Evolutionary conservation across 352 stramenopile genomes (phyloP), one percentile per base, ranked within the genome.

Genomic region (Plasmopara muralis): DNA sequence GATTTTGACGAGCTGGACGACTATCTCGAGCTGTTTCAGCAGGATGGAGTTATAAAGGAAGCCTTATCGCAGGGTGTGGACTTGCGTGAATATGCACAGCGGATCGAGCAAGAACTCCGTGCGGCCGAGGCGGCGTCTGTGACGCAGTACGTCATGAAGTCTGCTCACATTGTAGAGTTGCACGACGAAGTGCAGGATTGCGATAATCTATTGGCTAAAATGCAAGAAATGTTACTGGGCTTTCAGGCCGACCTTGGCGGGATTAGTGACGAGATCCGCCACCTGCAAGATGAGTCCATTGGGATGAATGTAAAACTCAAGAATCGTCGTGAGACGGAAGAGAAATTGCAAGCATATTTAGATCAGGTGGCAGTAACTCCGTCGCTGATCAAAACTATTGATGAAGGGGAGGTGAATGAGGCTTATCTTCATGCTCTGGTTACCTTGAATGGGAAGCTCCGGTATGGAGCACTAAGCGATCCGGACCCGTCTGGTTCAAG

Each of bases 201-300:
- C 70, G 96, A 99, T 73, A 87, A 92, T 60, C 93, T 98, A 53
- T 79, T 99, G 40, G 89, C 86, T 15, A 85, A 89, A 41, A 96
- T 99, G 84, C 95, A 99, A 64, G 95, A 98, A 76, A 97, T 99
- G 89, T 67, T 99, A 35, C 68, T 98, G 18, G 95, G 95, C 7
- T 99, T 99, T 71, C 95, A 99, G 74, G 94, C 95, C 4, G 95
- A 99, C 72, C 70, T 99, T 6, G 96, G 95, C 20, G 94, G 94
- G 39, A 96, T 99, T 57, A 98, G 86, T 59, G 90, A 97, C 46
- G 97, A 99, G 68, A 99, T 99, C 66, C 87, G 90, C 47, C 81
- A 97, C 50, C 66, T 99, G 9, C 96, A 99, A 83, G 87, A 97
- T 57, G 93, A 98, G 47, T 96, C 81, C 13, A 89, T 95, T 46